Evolutionary conservation across 176 grass and related monocot genomes (phyloP).

Genomic region (Metroxylon sagu): DNA sequence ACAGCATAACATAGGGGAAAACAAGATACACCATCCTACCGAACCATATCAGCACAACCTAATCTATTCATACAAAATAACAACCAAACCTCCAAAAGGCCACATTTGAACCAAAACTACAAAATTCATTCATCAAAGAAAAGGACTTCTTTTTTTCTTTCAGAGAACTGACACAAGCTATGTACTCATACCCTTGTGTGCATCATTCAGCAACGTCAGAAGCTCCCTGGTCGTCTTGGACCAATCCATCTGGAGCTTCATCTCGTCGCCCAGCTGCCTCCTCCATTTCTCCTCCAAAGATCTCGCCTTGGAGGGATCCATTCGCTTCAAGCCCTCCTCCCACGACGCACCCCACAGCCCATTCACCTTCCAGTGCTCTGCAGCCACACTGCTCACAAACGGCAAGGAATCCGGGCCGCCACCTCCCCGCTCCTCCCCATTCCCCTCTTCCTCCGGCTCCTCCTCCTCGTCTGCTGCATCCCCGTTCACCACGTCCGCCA

Average conservation of each 20-base stretch:
- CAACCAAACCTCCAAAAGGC: no score
- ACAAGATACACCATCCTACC: no score
- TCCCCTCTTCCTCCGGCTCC: background rate
- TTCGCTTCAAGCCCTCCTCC: background rate
- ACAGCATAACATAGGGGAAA: no score
- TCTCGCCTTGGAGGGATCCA: constrained; percentile 4
- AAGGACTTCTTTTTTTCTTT: no score
- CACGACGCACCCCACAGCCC: background rate
- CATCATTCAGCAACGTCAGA: background rate
- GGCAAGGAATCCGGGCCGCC: constrained; percentile 4
- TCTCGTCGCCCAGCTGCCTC: background rate
- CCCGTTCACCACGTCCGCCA: background rate
- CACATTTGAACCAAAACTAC: no score
- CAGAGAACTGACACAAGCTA: no score
- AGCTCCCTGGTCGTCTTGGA: background rate
- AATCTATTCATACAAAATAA: no score
- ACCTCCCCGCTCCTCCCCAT: background rate
- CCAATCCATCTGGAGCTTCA: constrained; percentile 1
- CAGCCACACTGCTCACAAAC: background rate
- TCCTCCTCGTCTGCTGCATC: background rate
- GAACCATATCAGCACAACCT: no score
- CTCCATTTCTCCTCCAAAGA: constrained; percentile 12
- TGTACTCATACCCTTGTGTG: background rate
- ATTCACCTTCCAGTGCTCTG: constrained; percentile 4
- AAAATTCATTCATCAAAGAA: no score